These are phyloP conservation scores for Teunomyces pallodes DNA, from an alignment of 805 yeast species.

Conservation along the genomic window DNA sequence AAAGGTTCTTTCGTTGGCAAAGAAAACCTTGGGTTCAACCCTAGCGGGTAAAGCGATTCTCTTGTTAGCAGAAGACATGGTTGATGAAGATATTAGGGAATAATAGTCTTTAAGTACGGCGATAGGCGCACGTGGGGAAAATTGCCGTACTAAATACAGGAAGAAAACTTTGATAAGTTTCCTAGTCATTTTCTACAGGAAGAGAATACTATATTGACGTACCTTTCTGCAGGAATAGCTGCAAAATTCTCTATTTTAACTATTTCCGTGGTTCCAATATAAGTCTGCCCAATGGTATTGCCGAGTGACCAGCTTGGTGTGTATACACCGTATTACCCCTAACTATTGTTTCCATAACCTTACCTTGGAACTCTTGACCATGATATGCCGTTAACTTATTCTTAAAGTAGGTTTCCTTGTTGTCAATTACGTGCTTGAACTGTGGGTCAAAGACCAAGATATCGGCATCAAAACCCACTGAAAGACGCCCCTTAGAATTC, in stretches of 20 bases:
- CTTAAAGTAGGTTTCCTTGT: conserved; percentile 64
- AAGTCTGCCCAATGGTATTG: conserved; percentile 55
- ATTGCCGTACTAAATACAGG: neutral
- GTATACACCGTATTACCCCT: conserved; percentile 73
- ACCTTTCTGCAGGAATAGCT: neutral
- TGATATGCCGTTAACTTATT: conserved; percentile 88
- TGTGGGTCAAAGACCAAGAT: conserved; percentile 76
- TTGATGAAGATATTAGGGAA: neutral
- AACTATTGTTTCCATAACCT: conserved; percentile 74
- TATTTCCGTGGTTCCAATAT: conserved; percentile 56
- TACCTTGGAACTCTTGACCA: conserved; percentile 66
- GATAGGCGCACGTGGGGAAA: conserved; percentile 1
- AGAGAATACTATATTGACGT: neutral
- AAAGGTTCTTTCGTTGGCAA: conserved; percentile 98
- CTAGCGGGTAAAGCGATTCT: conserved; percentile 97
- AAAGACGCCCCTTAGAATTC: conserved; percentile 69
- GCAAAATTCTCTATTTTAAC: neutral
- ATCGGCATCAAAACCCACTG: conserved; percentile 84
- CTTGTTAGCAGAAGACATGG: conserved; percentile 48
- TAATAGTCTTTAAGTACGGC: neutral
- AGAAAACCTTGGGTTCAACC: conserved; percentile 98
- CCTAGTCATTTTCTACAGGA: neutral
- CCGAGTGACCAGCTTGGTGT: conserved; percentile 52
- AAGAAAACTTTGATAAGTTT: too few species aligned
- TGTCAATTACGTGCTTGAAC: conserved; percentile 46